Evolutionary conservation across 140 eudicot genomes (phyloP), one percentile per base, ranked within the genome.

Genomic region (Erigeron philadelphicus): DNA sequence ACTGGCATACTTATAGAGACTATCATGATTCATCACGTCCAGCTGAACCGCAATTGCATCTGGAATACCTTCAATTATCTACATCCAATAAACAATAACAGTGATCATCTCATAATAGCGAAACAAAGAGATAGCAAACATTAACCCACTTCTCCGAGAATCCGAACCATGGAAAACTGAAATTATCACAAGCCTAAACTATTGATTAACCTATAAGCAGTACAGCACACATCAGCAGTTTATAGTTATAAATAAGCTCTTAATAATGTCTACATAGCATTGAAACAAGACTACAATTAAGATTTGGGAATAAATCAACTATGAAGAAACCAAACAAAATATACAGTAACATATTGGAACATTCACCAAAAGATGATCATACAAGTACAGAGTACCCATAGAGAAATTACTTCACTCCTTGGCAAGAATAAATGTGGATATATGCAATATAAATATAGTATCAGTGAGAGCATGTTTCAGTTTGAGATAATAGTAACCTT

Each of bases 1-100:
- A 40, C 80, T 74, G 60, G 87, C 59, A 53, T 79, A 82, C 48
- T 78, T 80, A 68, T 69, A 16, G 18, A 94, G 97, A 77, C 71
- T 77, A 64, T 80, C 86, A 75, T 72, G 67, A 82, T 85, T 84
- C 84, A 54, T 73, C 62, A 84, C 84, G 70, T 94, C 95, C 68
- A 94, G 87, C 80, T 89, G 84, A 65, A 81, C 81, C 19, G 99
- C 95, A 47, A 72, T 83, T 67, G 99, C 95, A 83, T 89, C 79
- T 71, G 90, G 83, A 68, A 94, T 81, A 11, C 97, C 95, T 77
- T 94, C 81, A 43, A 65, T 47, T 38, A 82, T 79, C 99, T 94
- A 79, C 81, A 72, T 66, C 19, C 78, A 66, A 68, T 17, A 74
- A 83, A 42, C 65, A 69, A 16, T 40, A 52, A 45, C 53, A 61